Conservation (phyloP, 129 eudicot genomes). For the Flaveria robusta region DNA sequence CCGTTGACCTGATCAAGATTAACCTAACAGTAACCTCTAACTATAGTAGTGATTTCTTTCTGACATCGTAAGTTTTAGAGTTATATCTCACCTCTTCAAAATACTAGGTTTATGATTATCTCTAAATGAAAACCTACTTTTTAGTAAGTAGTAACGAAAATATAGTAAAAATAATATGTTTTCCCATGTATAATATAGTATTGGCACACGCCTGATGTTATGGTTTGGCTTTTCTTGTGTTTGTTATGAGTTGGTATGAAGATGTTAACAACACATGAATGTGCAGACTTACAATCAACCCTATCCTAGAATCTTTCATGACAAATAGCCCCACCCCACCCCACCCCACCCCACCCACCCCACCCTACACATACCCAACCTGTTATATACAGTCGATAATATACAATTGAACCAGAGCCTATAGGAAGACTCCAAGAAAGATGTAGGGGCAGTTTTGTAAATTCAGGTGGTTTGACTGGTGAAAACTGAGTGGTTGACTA, state of each 20-base stretch:
- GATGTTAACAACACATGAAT: constrained; percentile 35
- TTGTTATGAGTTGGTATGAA: constrained; percentile 40
- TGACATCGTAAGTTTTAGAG: no score
- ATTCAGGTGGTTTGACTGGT: constrained; percentile 31
- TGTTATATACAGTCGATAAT: constrained; percentile 11
- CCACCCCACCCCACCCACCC: background rate
- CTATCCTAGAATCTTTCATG: constrained; percentile 30
- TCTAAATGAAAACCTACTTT: constrained; percentile 10
- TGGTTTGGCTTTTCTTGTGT: constrained; percentile 37
- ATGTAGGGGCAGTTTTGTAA: constrained; percentile 35
- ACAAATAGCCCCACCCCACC: constrained; percentile 5
- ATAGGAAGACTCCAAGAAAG: constrained; percentile 20
- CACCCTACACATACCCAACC: background rate
- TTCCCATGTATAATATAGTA: constrained; percentile 9
- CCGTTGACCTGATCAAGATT: no score
- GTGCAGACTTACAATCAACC: constrained; percentile 24
- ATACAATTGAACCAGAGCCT: constrained; percentile 19
- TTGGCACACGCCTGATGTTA: constrained; percentile 26
- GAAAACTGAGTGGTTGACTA: constrained; percentile 29
- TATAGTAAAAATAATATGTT: background rate
- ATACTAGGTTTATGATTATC: no score
- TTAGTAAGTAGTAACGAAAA: background rate
- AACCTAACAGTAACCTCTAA: no score
- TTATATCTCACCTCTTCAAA: no score
- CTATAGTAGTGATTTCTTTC: no score